These are phyloP conservation scores for Mesostigma viride DNA, from an alignment of 139 green algal species.

Conservation along the genomic window DNA sequence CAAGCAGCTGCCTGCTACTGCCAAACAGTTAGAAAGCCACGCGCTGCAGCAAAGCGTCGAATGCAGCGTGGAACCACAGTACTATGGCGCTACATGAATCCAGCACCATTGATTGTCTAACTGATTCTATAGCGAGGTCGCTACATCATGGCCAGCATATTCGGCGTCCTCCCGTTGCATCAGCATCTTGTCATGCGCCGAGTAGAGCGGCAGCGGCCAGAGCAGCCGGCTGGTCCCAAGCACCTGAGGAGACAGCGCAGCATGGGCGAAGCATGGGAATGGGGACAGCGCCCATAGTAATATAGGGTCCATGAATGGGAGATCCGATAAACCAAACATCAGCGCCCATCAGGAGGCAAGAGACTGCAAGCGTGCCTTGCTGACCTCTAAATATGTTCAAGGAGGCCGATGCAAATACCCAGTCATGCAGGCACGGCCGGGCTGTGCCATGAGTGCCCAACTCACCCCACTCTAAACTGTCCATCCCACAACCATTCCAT, in stretches of 20 bases:
- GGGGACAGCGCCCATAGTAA: background rate
- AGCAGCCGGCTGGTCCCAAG: background rate
- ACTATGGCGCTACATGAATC: too few relatives aligned
- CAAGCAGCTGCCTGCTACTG: too few relatives aligned
- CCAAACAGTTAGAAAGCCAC: too few relatives aligned
- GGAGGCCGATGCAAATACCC: background rate
- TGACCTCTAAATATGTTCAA: background rate
- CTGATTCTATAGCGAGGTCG: too few relatives aligned
- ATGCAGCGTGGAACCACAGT: too few relatives aligned
- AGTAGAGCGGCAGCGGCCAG: conserved; percentile 21
- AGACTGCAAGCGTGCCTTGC: background rate
- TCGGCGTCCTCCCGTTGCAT: too few relatives aligned
- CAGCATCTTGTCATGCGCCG: conserved; percentile 13
- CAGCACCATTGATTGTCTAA: too few relatives aligned
- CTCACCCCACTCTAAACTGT: too few relatives aligned
- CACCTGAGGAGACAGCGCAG: conserved; percentile 9
- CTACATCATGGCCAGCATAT: too few relatives aligned
- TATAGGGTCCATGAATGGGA: background rate
- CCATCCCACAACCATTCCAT: too few relatives aligned
- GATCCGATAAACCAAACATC: background rate
- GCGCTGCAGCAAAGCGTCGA: too few relatives aligned
- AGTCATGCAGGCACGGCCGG: background rate
- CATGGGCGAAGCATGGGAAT: background rate
- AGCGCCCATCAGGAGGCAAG: background rate
- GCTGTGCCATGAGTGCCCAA: too few relatives aligned